Conservation (phyloP, 2,329 filamentous ascomycete species). For the Periconia digitata region DNA sequence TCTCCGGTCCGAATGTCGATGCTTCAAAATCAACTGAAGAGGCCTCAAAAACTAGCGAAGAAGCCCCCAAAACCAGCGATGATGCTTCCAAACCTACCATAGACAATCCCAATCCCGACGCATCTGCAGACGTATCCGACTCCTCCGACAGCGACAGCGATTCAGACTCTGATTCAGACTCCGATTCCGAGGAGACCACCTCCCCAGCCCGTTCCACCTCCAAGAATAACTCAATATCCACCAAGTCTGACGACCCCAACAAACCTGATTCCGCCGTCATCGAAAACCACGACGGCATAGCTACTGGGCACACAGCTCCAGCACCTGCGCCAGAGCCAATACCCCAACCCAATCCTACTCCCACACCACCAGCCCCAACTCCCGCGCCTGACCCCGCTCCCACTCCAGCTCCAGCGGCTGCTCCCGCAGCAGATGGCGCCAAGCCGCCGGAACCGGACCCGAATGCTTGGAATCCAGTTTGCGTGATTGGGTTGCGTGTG, state of each 20-base stretch:
- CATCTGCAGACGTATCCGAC: not conserved
- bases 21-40: no score
- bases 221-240: no score
- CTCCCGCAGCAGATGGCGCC: not conserved
- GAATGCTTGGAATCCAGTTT: slow-evolving; percentile 61
- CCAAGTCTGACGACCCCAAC: no score
- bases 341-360: not conserved
- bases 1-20: no score
- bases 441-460: slow-evolving; percentile 14
- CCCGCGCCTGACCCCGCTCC: not conserved
- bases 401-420: not conserved
- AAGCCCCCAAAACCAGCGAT: no score
- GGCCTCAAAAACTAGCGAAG: no score
- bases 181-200: no score
- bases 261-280: no score
- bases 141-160: not conserved
- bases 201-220: no score
- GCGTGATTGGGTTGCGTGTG: slow-evolving; percentile 59
- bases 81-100: not conserved
- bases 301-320: not conserved
- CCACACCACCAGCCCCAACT: not conserved
- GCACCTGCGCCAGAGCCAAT: not conserved
- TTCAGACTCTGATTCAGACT: not conserved
- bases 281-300: not conserved
- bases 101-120: not conserved